Conservation (phyloP, 1,139 yeast genomes). For the Arxiozyma bovina region DNA sequence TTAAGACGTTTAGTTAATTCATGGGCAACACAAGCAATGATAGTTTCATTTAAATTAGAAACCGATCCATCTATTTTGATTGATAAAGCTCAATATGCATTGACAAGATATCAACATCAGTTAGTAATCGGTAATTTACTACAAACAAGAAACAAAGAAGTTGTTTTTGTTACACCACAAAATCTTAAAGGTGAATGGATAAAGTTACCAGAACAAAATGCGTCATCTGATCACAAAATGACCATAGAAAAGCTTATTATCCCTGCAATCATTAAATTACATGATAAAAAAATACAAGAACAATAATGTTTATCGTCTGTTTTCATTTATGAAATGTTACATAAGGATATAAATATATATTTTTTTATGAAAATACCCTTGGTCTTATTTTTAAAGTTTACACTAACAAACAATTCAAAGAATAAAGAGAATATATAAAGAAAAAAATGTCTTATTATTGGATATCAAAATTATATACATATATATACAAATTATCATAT, state of each 20-base stretch:
- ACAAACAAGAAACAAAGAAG: constrained; percentile 81
- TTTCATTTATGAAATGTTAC: no score
- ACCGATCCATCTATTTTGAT: constrained; percentile 69
- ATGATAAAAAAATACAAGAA: constrained; percentile 29
- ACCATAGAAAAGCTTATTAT: constrained; percentile 46
- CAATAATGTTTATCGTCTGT: not conserved
- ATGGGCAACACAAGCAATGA: constrained; percentile 96
- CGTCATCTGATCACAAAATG: not conserved
- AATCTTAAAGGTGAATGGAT: constrained; percentile 40
- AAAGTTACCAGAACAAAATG: constrained; percentile 32
- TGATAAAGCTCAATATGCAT: constrained; percentile 67
- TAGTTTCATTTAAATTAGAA: constrained; percentile 87
- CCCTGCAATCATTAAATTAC: constrained; percentile 61
- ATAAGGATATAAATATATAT: no score
- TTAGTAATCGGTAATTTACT: constrained; percentile 89
- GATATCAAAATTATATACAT: not conserved
- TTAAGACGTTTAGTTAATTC: constrained; percentile 76
- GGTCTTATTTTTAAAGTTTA: not conserved
- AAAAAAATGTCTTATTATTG: not conserved
- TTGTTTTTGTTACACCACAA: constrained; percentile 67
- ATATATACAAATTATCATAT: not conserved
- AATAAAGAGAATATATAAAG: no score
- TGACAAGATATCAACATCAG: constrained; percentile 81
- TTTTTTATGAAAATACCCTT: not conserved
- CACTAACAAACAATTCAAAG: not conserved